phyloP scores from a whole-genome alignment of 1,139 yeast genomes.

The Suhomyces bolitotheri region DNA sequence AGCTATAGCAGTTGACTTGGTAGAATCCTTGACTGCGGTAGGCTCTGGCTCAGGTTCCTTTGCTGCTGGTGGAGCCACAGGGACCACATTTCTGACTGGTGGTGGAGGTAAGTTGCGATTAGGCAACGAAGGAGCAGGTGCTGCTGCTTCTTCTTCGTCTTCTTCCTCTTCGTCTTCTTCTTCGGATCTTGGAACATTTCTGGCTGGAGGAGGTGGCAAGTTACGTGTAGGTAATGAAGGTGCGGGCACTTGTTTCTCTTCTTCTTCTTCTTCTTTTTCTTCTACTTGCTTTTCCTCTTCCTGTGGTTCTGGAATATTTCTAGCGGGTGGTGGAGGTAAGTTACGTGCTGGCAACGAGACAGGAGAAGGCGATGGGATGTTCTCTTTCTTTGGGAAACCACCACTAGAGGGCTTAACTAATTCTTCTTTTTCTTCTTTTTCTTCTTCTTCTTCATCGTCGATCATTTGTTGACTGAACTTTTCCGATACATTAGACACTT shows the following conservation, averaged over 20 bases:
- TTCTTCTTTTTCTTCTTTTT: conserved; percentile 4
- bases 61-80: conserved; percentile 13
- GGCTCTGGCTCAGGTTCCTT: conserved; percentile 15
- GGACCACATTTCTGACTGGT: conserved; percentile 14
- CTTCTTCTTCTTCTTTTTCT: conserved; percentile 20
- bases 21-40: conserved; percentile 7
- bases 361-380: conserved; percentile 11
- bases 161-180: conserved; percentile 1
- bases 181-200: conserved; percentile 5
- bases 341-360: conserved; percentile 28
- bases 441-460: conserved; percentile 19
- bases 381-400: conserved; percentile 1
- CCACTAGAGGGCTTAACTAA: conserved; percentile 16
- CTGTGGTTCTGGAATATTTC: conserved; percentile 16
- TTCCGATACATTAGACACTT: conserved; percentile 10
- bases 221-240: conserved; percentile 29
- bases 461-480: conserved; percentile 19
- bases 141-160: conserved; percentile 9
- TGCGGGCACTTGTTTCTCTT: conserved; percentile 9
- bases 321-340: conserved; percentile 20
- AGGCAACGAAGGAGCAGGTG: conserved; percentile 24
- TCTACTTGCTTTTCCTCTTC: conserved; percentile 21
- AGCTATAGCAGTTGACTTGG: conserved; percentile 52
- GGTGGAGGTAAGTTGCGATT: conserved; percentile 24
- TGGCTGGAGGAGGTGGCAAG: conserved; percentile 21